Conservation (phyloP, 306 rosid genomes). For the Acacia acuminata region DNA sequence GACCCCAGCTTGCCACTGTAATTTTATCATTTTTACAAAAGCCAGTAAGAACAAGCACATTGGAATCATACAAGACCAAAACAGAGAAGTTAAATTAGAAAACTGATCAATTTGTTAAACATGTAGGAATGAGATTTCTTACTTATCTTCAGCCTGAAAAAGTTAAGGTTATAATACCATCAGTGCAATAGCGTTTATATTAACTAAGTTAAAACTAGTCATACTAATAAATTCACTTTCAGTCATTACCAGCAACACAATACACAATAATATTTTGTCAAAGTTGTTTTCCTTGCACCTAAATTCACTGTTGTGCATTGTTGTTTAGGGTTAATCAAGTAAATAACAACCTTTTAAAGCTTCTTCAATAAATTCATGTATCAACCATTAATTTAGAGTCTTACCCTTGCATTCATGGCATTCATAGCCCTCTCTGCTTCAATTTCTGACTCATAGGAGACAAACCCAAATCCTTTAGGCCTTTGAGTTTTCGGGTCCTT, state of each 20-base stretch:
- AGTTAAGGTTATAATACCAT: slow-evolving; percentile 27
- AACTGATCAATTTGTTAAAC: neutral
- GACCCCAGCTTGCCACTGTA: neutral
- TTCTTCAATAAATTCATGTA: neutral
- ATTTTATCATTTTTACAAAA: neutral
- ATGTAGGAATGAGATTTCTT: neutral
- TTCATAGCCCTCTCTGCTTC: slow-evolving; percentile 72
- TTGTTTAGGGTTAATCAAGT: neutral
- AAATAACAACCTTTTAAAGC: neutral
- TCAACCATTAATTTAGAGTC: neutral
- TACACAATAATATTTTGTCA: neutral
- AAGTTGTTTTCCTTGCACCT: neutral
- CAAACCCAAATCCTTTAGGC: slow-evolving; percentile 91
- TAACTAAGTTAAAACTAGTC: neutral
- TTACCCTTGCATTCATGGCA: slow-evolving; percentile 84
- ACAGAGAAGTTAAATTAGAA: neutral
- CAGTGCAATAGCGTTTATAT: neutral
- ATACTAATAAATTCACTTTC: neutral
- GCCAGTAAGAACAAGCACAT: neutral
- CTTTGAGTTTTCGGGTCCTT: slow-evolving; percentile 55
- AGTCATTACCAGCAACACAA: neutral
- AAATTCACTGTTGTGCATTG: neutral
- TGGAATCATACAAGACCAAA: neutral
- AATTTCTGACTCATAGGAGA: slow-evolving; percentile 52
- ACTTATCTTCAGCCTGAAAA: neutral